Evolutionary conservation across 2,329 filamentous ascomycete genomes (phyloP).

Genomic region (Fusarium goolgardi): DNA sequence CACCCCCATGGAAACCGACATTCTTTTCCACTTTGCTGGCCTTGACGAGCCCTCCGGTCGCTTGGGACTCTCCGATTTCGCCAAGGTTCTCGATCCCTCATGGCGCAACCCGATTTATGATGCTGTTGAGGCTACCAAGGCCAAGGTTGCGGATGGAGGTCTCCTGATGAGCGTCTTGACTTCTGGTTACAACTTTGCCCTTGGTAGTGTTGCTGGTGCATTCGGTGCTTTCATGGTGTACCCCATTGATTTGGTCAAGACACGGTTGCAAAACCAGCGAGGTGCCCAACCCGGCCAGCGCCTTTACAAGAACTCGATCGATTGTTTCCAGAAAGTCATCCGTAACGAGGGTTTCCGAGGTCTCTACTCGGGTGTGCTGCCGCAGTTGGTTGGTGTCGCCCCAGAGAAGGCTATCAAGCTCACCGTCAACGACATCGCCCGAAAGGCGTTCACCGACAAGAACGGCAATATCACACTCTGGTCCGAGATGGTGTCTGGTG

Average conservation of each 20-base stretch:
- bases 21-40: constrained; percentile 97
- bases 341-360: constrained; percentile 91
- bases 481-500: constrained; percentile 88
- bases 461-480: constrained; percentile 77
- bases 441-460: constrained; percentile 79
- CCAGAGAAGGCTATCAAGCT: constrained; percentile 99
- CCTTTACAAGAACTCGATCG: constrained; percentile 96
- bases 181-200: constrained; percentile 88
- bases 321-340: constrained; percentile 93
- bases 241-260: constrained; percentile 98
- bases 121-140: constrained; percentile 61
- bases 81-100: constrained; percentile 92
- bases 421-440: constrained; percentile 95
- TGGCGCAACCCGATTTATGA: constrained; percentile 77
- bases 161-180: constrained; percentile 71
- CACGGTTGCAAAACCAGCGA: constrained; percentile 97
- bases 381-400: constrained; percentile 96
- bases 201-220: constrained; percentile 91
- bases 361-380: constrained; percentile 92
- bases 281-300: constrained; percentile 83
- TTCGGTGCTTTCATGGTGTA: constrained; percentile 99
- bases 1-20: constrained; percentile 98
- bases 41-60: constrained; percentile 89
- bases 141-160: constrained; percentile 43
- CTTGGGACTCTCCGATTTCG: constrained; percentile 84